Percentiles rank a stretch among this genome's conserved stretches.
These are phyloP conservation scores for Chalaropsis ovoidea DNA, from an alignment of 2,329 filamentous ascomycete genomes.

Conservation along the genomic window DNA sequence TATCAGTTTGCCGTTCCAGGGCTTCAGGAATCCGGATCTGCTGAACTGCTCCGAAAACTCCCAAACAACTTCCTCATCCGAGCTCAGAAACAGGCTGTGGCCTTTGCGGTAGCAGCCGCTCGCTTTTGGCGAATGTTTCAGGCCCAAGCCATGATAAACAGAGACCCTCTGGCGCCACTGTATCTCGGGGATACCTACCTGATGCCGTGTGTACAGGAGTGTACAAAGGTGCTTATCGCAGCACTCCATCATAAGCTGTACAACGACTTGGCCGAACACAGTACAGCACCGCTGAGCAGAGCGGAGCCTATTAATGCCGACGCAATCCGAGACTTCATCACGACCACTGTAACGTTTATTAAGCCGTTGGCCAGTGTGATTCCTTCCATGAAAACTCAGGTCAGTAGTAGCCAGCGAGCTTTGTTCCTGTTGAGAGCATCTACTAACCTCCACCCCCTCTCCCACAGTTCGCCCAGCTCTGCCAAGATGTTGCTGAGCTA, in stretches of 20 bases:
- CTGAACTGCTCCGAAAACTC: constrained; percentile 32
- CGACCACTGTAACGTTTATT: constrained; percentile 32
- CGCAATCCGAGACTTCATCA: constrained; percentile 32
- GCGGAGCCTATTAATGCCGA: constrained; percentile 31
- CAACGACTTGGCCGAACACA: constrained; percentile 32
- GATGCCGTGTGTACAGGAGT: constrained; percentile 26
- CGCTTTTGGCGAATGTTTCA: constrained; percentile 34
- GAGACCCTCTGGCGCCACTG: constrained; percentile 27
- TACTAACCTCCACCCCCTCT: background rate
- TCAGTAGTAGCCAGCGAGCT: background rate
- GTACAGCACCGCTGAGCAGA: constrained; percentile 34
- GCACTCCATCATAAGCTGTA: constrained; percentile 34
- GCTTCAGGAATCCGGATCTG: constrained; percentile 31
- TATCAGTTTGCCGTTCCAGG: constrained; percentile 36
- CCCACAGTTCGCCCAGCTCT: constrained; percentile 16
- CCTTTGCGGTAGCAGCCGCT: constrained; percentile 34
- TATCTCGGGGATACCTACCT: constrained; percentile 25
- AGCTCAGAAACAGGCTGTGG: constrained; percentile 35
- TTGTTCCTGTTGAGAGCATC: background rate
- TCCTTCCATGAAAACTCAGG: constrained; percentile 27
- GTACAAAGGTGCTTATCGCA: constrained; percentile 31
- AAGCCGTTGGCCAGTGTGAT: constrained; percentile 31
- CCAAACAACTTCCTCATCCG: constrained; percentile 33
- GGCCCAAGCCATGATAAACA: constrained; percentile 29
- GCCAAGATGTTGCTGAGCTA: constrained; percentile 14